phyloP scores from a whole-genome alignment of 352 stramenopile species.

The Pilasporangium apinafurcum region DNA sequence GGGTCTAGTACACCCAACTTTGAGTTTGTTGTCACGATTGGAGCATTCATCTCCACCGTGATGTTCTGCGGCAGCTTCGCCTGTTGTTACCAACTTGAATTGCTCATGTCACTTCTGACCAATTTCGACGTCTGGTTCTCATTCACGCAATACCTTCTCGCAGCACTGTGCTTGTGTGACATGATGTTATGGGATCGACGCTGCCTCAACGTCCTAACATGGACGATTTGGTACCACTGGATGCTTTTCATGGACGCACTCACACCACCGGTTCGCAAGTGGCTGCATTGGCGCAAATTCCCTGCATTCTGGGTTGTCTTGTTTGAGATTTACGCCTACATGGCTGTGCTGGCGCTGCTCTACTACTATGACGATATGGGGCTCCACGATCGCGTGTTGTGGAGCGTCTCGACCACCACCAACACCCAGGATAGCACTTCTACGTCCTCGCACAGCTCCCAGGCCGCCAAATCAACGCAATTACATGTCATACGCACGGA shows the following conservation, averaged over 20 bases:
- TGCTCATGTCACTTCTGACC: slow-evolving; percentile 9
- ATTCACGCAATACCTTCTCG: slow-evolving; percentile 10
- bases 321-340: slow-evolving; percentile 15
- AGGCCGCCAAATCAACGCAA: neutral
- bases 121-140: slow-evolving; percentile 20
- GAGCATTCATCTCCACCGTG: slow-evolving; percentile 6
- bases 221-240: slow-evolving; percentile 46
- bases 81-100: slow-evolving; percentile 9
- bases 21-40: slow-evolving; percentile 1
- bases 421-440: too few species aligned
- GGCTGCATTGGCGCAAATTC: slow-evolving; percentile 17
- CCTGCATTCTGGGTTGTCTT: slow-evolving; percentile 6
- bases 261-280: slow-evolving; percentile 16
- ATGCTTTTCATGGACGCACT: slow-evolving; percentile 37
- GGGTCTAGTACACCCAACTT: too few species aligned
- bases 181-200: slow-evolving; percentile 22
- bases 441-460: too few species aligned
- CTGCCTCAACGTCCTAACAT: slow-evolving; percentile 25
- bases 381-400: slow-evolving; percentile 4
- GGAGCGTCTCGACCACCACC: neutral
- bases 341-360: slow-evolving; percentile 12
- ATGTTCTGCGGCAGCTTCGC: slow-evolving; percentile 8
- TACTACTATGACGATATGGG: slow-evolving; percentile 11
- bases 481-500: slow-evolving; percentile 1
- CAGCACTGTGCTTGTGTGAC: slow-evolving; percentile 15